Evolutionary conservation across 106 monocot genomes (phyloP).

Genomic region (Dendrobium officinale): DNA sequence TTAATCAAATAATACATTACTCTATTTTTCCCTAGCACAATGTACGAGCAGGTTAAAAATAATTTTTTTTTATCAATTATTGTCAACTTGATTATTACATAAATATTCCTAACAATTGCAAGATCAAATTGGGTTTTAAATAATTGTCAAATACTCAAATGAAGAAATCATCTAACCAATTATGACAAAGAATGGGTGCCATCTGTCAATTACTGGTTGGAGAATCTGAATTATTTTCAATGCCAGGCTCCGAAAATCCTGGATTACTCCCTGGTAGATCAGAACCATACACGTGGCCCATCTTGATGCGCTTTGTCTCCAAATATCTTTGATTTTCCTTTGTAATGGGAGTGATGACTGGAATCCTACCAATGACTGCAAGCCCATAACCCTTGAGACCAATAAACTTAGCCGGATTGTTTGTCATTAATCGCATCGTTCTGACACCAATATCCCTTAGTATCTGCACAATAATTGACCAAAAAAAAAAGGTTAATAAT

Average conservation of each 20-base stretch:
- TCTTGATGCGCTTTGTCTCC: conserved; percentile 81
- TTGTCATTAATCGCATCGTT: conserved; percentile 88
- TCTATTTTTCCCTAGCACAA: no score
- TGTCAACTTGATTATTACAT: no score
- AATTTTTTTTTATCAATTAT: no score
- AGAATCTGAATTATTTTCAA: background rate
- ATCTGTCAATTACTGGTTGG: background rate
- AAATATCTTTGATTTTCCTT: conserved; percentile 77
- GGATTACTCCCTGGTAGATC: conserved; percentile 43
- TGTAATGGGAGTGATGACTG: conserved; percentile 66
- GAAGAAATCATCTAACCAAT: no score
- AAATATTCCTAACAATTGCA: no score
- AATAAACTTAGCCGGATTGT: conserved; percentile 79
- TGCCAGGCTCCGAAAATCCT: conserved; percentile 21
- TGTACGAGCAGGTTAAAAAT: no score
- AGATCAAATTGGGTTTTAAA: no score
- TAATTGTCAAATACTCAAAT: no score
- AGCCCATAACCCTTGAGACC: conserved; percentile 84
- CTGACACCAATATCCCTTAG: conserved; percentile 78
- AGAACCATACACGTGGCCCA: conserved; percentile 92
- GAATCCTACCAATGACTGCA: conserved; percentile 66
- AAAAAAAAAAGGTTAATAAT: no score
- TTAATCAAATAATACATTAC: no score
- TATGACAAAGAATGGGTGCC: no score
- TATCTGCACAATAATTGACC: conserved; percentile 35